A percentile compares a stretch with the other conserved stretches of the same genome.
These are phyloP conservation scores for Populus pruinosa DNA, from an alignment of 345 rosid genomes.

Conservation along the genomic window DNA sequence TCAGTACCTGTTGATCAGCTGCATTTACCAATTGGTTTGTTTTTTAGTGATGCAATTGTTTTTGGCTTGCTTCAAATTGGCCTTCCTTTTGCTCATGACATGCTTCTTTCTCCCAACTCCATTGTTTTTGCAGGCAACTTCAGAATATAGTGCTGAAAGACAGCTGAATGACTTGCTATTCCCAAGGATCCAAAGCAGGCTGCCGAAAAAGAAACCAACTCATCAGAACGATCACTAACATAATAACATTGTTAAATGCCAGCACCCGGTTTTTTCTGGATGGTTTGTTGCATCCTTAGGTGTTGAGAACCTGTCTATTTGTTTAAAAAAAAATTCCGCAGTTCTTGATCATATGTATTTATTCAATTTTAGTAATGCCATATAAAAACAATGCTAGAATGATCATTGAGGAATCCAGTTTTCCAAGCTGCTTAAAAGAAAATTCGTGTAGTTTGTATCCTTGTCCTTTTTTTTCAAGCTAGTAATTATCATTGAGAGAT, in stretches of 20 bases:
- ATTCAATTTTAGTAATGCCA: neutral
- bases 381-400: neutral
- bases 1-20: neutral
- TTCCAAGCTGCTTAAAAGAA: neutral
- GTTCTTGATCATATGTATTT: conserved; percentile 8
- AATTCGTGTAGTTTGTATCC: neutral
- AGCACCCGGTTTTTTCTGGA: conserved; percentile 7
- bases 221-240: conserved; percentile 41
- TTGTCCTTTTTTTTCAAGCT: neutral
- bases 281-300: conserved; percentile 14
- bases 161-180: conserved; percentile 68
- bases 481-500: conserved; percentile 2
- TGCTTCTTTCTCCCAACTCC: neutral
- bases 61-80: neutral
- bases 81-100: neutral
- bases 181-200: conserved; percentile 39
- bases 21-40: neutral
- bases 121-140: conserved; percentile 61
- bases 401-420: neutral
- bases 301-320: neutral
- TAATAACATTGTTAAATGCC: neutral
- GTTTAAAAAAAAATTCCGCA: neutral
- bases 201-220: conserved; percentile 35
- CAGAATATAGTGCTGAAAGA: conserved; percentile 72
- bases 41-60: neutral